Percentiles rank a stretch among this genome's conserved stretches.
Conservation (phyloP, 305 asterid genomes). For the Ajuga reptans region DNA sequence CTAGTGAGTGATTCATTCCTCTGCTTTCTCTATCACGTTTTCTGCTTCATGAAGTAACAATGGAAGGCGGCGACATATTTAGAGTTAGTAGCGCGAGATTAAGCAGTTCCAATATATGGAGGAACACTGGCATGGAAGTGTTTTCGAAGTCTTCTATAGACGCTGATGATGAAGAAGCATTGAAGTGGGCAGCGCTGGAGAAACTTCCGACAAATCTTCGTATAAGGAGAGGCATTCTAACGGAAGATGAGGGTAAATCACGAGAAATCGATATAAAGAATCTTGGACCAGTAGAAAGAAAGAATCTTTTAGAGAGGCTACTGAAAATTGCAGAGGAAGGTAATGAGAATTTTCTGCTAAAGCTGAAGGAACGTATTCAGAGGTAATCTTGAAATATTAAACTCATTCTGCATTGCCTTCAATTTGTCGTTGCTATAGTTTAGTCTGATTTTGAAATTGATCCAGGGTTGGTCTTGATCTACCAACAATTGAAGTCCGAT, state of each 20-base stretch:
- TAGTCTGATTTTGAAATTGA: background rate
- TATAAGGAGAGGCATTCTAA: slow-evolving; percentile 59
- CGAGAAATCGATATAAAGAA: slow-evolving; percentile 58
- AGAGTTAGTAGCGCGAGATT: slow-evolving; percentile 58
- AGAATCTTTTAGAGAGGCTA: slow-evolving; percentile 63
- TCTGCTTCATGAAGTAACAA: slow-evolving; percentile 26
- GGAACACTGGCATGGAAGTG: slow-evolving; percentile 59
- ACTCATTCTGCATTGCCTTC: background rate
- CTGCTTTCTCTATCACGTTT: background rate
- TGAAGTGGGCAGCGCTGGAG: slow-evolving; percentile 90
- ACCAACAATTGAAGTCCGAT: slow-evolving; percentile 83
- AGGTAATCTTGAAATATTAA: slow-evolving; percentile 33
- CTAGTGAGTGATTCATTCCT: background rate
- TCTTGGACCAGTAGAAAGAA: slow-evolving; percentile 59
- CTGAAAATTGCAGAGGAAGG: slow-evolving; percentile 67
- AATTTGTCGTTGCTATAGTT: background rate
- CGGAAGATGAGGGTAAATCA: slow-evolving; percentile 48
- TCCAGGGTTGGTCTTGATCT: slow-evolving; percentile 78
- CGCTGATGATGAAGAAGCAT: slow-evolving; percentile 77
- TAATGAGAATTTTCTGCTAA: slow-evolving; percentile 71
- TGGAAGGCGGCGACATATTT: slow-evolving; percentile 61
- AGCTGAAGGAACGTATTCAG: slow-evolving; percentile 64
- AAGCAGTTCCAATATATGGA: slow-evolving; percentile 71
- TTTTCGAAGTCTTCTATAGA: slow-evolving; percentile 62
- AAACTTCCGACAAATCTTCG: slow-evolving; percentile 73